Evolutionary conservation across 106 monocot genomes (phyloP), one percentile per base, ranked within the genome.

Genomic region (Dendrobium nobile): DNA sequence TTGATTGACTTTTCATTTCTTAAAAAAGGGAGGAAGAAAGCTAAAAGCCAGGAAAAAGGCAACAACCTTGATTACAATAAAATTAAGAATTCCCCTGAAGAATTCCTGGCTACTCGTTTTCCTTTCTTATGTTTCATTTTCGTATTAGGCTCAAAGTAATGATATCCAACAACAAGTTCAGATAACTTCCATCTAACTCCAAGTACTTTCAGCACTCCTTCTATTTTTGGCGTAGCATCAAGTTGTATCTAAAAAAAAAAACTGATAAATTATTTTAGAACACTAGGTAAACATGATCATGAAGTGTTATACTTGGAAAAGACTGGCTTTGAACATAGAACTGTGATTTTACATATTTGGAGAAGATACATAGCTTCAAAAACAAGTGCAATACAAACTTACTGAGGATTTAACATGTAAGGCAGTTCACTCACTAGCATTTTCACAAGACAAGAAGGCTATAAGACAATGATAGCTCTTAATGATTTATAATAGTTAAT

Each of bases 131-230:
- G 40, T 82, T 92, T 89, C 83, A 82, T 91, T 77, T 85, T 86
- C 19, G 67, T 33, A 73, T 91, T 84, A 61, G 78, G 31, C 59
- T 92, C 86, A 77, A 98, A 95, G 78, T 84, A 88, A 65, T 79
- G 86, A 80, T 89, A 98, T 19, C 98, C 95, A 41, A 86, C 85
- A 54, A 97, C 84, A 65, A 82, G 78, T 65, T 84, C 89, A 74
- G 91, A 98, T 16, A 95, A 42, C 68, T 84, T 91, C 95, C 98
- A 98, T 51, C 76, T 89, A 42, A 97, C 85, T 77, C 96, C 96
- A 82, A 89, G 58, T 80, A 97, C 84, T 85, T 89, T 92, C 44
- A 97, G 79, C 15, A 90, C 73, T 44, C 96, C 96, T 90, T 93
- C 92, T 22, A 84, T 82, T 84, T 84, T 86, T 31, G 96, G 96